Evolutionary conservation across 257 asterid species (phyloP), one percentile per base, ranked within the genome.

Genomic region (Gynochthodes officinalis): DNA sequence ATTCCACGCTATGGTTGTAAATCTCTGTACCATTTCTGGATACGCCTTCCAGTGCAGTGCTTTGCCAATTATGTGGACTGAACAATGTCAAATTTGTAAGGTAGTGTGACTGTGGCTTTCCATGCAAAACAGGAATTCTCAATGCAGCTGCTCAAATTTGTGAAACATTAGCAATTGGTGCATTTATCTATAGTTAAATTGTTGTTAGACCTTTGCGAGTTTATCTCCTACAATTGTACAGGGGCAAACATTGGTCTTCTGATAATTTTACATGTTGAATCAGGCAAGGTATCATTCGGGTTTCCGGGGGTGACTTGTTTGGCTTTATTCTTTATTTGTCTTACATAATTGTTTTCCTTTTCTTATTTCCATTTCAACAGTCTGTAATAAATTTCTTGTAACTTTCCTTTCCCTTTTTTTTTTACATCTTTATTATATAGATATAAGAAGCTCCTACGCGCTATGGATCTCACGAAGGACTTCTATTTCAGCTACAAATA

Each of bases 401-500:
- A 87, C 88, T 84, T 79, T 75, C n/a, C 74, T 83, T 79, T 78
- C 64, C 70, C 64, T 57, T 82, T 78, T 73, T 71, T 74, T 75
- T 78, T 76, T 80, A 73, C 52, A 71, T 80, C 68, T 84, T 80
- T 46, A 73, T 79, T 75, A 66, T 78, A 77, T 89, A 95, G 99
- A 85, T 95, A 90, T 96, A 95, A 87, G 95, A 90, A 92, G 95
- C 97, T 95, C 73, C 84, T 95, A 68, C 86, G 90, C 82, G 50
- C 77, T 0, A 85, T 95, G 97, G 99, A 95, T 85, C 97, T 95
- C 76, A 90, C 97, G 44, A 92, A 81, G 89, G 97, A 90, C 92
- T 95, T 95, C 96, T 90, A 81, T 84, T 92, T 89, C 87, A 95
- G 99, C 92, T 95, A 95, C 83, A 89, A 98, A 71, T 95, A 95